Evolutionary conservation across 176 grass and related monocot species (phyloP), one percentile per base, ranked within the genome.

Genomic region (Hyparrhenia diplandra): DNA sequence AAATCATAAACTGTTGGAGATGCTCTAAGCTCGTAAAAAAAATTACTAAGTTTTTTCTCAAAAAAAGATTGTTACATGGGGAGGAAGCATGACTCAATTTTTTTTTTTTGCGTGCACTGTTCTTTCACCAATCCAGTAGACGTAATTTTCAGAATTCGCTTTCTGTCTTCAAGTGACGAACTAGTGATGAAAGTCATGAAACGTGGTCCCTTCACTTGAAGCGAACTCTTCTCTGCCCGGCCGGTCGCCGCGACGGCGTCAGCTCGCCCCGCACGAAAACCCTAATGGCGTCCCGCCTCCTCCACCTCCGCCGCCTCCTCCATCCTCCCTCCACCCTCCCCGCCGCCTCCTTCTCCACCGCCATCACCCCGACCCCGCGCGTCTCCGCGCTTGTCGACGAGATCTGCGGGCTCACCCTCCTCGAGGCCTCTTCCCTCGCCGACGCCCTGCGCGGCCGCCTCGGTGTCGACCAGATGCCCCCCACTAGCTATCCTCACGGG

Each of bases 351-450:
- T 82, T 81, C 35, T 86, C 85, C 49, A 86, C 88, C 12, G 72
- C 85, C 74, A n/a, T 89, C 31, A 40, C 74, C 52, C 80, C 93
- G 23, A 88, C 90, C n/a, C 83, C 85, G 9, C 90, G 88, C 65
- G 93, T 96, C 59, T 88, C 93, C 18, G 79, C 67, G 2, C 73
- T 96, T 1, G 88, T 92, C 27, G 90, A 96, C 30, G n/a, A 90
- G 80, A 92, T 96, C 87, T 96, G 85, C 59, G 68, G 78, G 42
- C 93, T 96, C 75, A 96, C 88, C 5, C 93, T 96, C 65, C 72
- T 96, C 36, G 93, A 96, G 78, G 90, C 90, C 47, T 83, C 93
- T 60, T 80, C 80, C 58, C 90, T 96, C 71, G 82, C 93, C 3
- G 86, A 85, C 27, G 83, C 93, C 23, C 90, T 96, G 23, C 90